phyloP scores from a whole-genome alignment of 140 eudicot species.

The Ambrosia hybrid region DNA sequence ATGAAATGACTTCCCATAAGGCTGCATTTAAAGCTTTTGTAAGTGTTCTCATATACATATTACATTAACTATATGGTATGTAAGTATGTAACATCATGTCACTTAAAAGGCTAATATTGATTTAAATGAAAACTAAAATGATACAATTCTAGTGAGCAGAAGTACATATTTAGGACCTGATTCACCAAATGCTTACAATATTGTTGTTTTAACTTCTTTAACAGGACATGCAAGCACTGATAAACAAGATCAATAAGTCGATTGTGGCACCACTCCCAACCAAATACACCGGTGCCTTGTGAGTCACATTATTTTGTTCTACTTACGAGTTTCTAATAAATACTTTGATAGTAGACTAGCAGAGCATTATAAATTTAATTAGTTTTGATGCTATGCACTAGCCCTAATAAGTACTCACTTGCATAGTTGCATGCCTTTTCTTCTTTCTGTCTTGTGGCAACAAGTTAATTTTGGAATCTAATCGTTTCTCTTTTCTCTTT shows the following conservation, averaged over 20 bases:
- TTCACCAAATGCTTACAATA: conserved; percentile 7
- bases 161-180: neutral
- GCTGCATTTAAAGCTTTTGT: conserved; percentile 99
- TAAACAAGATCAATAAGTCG: conserved; percentile 89
- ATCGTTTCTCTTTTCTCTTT: conserved; percentile 19
- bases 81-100: conserved; percentile 13
- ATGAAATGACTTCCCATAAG: conserved; percentile 89
- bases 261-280: conserved; percentile 93
- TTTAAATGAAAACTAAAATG: neutral
- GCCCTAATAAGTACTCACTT: too few species aligned
- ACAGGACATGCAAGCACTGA: conserved; percentile 98
- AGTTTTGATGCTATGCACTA: neutral
- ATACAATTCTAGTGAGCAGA: neutral
- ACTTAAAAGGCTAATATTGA: conserved; percentile 2
- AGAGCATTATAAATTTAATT: conserved; percentile 3
- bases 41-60: conserved; percentile 37
- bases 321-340: neutral
- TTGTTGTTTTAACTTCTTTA: conserved; percentile 16
- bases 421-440: too few species aligned
- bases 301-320: conserved; percentile 38
- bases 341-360: neutral
- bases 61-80: conserved; percentile 14
- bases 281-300: conserved; percentile 84
- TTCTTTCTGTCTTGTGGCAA: too few species aligned
- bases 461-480: conserved; percentile 9